Conservation (phyloP, 2,329 filamentous ascomycete genomes). For the Fusarium illudens region DNA sequence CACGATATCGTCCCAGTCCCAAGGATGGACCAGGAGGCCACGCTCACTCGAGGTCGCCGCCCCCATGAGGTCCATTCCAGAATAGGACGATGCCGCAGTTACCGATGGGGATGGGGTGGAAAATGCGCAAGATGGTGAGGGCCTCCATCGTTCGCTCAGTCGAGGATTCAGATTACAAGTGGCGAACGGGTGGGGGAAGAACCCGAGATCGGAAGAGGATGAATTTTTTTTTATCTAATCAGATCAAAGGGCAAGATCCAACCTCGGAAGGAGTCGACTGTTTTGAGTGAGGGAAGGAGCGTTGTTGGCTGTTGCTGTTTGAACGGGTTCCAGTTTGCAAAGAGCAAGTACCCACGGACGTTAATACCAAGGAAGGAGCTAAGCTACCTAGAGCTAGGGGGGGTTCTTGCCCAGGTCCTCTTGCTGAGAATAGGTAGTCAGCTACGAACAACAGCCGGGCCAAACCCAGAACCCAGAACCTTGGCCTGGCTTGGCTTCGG, state of each 20-base stretch:
- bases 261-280: background rate
- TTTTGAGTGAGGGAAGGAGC: background rate
- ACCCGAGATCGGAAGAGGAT: slow-evolving; percentile 32
- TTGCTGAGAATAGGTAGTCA: background rate
- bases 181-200: slow-evolving; percentile 25
- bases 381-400: background rate
- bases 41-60: background rate
- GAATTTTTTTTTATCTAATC: slow-evolving; percentile 36
- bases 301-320: background rate
- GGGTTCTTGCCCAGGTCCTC: background rate
- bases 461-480: background rate
- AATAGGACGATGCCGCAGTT: slow-evolving; percentile 17
- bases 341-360: too few relatives aligned
- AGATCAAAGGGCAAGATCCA: slow-evolving; percentile 38
- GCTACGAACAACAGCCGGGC: background rate
- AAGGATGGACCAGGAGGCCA: background rate
- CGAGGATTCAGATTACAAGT: slow-evolving; percentile 21
- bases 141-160: too few relatives aligned
- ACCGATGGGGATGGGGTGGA: background rate
- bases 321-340: too few relatives aligned
- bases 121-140: background rate
- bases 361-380: too few relatives aligned
- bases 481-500: background rate
- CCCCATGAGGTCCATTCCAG: slow-evolving; percentile 2
- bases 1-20: background rate